phyloP scores from a whole-genome alignment of 257 asterid species.

The Scutellaria galericulata region DNA sequence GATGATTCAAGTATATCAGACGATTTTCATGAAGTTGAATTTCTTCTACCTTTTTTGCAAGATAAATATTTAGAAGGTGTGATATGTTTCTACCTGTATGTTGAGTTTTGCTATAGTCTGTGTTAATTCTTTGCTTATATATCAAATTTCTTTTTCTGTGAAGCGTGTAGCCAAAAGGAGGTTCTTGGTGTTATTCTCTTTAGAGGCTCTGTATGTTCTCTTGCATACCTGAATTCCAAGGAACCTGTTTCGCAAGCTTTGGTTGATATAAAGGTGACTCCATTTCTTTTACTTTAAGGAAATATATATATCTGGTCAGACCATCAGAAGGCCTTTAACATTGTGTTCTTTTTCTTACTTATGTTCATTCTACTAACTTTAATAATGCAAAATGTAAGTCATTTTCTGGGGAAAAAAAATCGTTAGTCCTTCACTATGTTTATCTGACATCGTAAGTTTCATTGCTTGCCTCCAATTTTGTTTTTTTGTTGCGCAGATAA shows the following conservation, averaged over 20 bases:
- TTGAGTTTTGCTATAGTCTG: constrained; percentile 24
- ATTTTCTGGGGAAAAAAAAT: not conserved
- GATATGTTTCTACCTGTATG: constrained; percentile 29
- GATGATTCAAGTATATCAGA: constrained; percentile 65
- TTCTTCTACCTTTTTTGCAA: constrained; percentile 82
- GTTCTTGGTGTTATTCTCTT: constrained; percentile 72
- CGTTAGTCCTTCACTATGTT: not conserved
- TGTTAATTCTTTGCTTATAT: constrained; percentile 18
- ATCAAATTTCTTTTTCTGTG: constrained; percentile 34
- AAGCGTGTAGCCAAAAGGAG: constrained; percentile 70
- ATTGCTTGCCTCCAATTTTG: not conserved
- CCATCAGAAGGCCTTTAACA: not conserved
- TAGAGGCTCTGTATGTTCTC: constrained; percentile 75
- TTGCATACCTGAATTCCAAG: constrained; percentile 72
- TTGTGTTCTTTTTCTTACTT: not conserved
- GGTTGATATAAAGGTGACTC: constrained; percentile 81
- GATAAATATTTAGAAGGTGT: constrained; percentile 77
- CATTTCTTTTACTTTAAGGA: constrained; percentile 29
- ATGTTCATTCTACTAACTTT: constrained; percentile 23
- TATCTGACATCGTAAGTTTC: constrained; percentile 12
- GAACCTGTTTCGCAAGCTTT: constrained; percentile 83
- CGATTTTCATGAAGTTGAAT: constrained; percentile 78
- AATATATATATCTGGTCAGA: not conserved
- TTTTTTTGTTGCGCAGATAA: constrained; percentile 3
- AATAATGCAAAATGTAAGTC: not conserved